A percentile compares a stretch with the other conserved stretches of the same genome.
Evolutionary conservation across 768 basidiomycete species (phyloP).

Genomic region (Pulveroboletus ravenelii): DNA sequence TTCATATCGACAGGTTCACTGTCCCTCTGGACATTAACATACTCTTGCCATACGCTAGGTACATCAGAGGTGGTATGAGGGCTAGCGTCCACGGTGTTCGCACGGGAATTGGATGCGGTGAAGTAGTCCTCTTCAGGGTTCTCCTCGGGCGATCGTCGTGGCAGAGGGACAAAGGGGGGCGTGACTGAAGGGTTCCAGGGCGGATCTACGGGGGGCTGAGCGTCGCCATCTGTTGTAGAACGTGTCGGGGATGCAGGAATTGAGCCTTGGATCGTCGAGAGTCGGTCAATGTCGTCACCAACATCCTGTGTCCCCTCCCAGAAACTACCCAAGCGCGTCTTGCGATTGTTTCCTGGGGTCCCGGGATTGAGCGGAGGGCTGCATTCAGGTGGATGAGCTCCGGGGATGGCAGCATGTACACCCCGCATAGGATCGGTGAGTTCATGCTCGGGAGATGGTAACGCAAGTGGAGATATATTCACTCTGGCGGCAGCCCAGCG

Average conservation of each 20-base stretch:
- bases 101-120: slow-evolving; percentile 24
- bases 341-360: slow-evolving; percentile 49
- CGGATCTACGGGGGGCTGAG: slow-evolving; percentile 4
- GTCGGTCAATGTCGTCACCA: slow-evolving; percentile 31
- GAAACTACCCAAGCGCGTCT: slow-evolving; percentile 59
- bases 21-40: slow-evolving; percentile 22
- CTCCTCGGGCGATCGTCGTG: slow-evolving; percentile 23
- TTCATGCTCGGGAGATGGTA: slow-evolving; percentile 90
- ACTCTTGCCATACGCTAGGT: slow-evolving; percentile 27
- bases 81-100: slow-evolving; percentile 18
- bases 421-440: slow-evolving; percentile 87
- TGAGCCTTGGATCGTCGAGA: slow-evolving; percentile 24
- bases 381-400: slow-evolving; percentile 43
- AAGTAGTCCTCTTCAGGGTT: slow-evolving; percentile 30
- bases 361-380: slow-evolving; percentile 34
- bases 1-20: slow-evolving; percentile 27
- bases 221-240: slow-evolving; percentile 5
- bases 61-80: slow-evolving; percentile 11
- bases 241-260: slow-evolving; percentile 21
- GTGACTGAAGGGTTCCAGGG: slow-evolving; percentile 3
- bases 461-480: slow-evolving; percentile 78
- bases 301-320: slow-evolving; percentile 77
- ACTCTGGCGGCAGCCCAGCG: slow-evolving; percentile 82
- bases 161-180: slow-evolving; percentile 16
- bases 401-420: slow-evolving; percentile 61